These are phyloP conservation scores for Lichtheimia corymbifera DNA, from an alignment of 371 early-diverging fungal genomes.

Conservation along the genomic window DNA sequence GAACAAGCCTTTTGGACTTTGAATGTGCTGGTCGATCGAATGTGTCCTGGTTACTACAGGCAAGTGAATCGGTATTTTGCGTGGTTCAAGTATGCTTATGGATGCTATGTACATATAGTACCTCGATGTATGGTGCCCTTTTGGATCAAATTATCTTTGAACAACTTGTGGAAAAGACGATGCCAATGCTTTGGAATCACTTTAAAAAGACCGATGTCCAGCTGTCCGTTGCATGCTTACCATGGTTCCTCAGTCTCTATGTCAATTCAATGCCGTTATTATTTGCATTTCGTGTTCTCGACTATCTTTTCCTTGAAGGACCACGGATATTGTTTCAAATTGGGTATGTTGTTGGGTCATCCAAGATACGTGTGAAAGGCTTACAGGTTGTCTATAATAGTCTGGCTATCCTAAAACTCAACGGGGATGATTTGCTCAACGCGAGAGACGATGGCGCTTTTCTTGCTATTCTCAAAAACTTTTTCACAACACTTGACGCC, in stretches of 20 bases:
- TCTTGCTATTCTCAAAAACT: constrained; percentile 77
- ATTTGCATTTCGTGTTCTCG: constrained; percentile 87
- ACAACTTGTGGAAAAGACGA: constrained; percentile 74
- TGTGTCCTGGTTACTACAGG: constrained; percentile 93
- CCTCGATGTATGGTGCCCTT: constrained; percentile 96
- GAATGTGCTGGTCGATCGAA: constrained; percentile 83
- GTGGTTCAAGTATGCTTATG: background rate
- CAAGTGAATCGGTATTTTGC: background rate
- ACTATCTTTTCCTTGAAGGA: constrained; percentile 94
- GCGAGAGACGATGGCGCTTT: constrained; percentile 92
- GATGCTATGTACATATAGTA: constrained; percentile 52
- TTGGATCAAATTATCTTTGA: constrained; percentile 96
- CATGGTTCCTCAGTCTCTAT: constrained; percentile 95
- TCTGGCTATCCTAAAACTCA: constrained; percentile 88
- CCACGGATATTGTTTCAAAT: constrained; percentile 93
- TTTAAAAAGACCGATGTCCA: constrained; percentile 88
- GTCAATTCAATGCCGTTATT: constrained; percentile 91
- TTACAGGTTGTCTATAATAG: too few species aligned
- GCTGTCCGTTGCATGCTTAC: constrained; percentile 91
- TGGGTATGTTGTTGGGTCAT: constrained; percentile 51
- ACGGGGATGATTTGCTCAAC: constrained; percentile 84
- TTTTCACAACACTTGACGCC: constrained; percentile 71
- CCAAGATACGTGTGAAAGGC: background rate
- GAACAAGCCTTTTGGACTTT: constrained; percentile 97
- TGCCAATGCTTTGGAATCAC: constrained; percentile 80